Base-by-base conservation (phyloP, 257 asterid genomes). In the Forsythia viridissima region DNA sequence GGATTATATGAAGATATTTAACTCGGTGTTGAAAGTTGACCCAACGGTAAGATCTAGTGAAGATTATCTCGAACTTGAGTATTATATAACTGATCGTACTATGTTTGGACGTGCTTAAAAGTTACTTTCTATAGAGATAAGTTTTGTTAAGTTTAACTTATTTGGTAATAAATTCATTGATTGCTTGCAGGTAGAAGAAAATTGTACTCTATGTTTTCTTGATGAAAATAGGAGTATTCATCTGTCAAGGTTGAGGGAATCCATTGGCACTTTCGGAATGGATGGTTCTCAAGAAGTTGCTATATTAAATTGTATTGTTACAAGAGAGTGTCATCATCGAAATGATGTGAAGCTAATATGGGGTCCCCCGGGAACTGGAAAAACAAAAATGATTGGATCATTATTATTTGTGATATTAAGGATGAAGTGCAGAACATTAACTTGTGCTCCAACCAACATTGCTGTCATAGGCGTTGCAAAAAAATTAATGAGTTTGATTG, bases 341-440 rank as follows among this genome's bases (percentile, higher is more conserved):
- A 86, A 80, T 36, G 77, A 80, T 4, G 83, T 85, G 30, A 89
- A 84, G 83, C 89, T 93, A 76, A 86, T 90, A 34, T 91, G 97
- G 97, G 97, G 97, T 68, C 97, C 97, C 3, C 97, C 97, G 1
- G 97, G 97, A 66, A 91, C 97, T 0, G 97, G 97, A 48, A 93
- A 93, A 70, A 93, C 95, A 0, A 91, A 83, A 44, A 93, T 96
- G 2, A 76, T 85, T 13, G 85, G 90, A 18, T 73, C 91, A 3
- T 66, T 93, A 16, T 70, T 87, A n/a, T 77, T 82, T 44, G 52
- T 77, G 7, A 82, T 93, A 66, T 75, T 88, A 5, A 65, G 77
- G 70, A 68, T 80, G 80, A 85, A 82, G 71, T 78, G 89, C 82
- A 87, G 90, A 87, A 83, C 93, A 59, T 63, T 91, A 63, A 84